Conservation (phyloP, 805 yeast genomes). For the Yamadazyma phyllophila region DNA sequence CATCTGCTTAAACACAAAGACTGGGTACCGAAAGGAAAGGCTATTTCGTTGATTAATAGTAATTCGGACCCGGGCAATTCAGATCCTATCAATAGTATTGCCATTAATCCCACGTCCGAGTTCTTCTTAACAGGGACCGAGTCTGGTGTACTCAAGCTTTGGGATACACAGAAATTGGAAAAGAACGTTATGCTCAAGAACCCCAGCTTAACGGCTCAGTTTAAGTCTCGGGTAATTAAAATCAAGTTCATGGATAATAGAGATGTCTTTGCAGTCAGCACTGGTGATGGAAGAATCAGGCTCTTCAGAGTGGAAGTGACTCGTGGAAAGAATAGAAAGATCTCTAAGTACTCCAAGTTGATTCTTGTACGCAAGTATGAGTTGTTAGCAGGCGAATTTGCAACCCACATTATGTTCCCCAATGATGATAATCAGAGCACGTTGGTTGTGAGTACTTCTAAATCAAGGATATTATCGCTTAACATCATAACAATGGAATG, state of each 20-base stretch:
- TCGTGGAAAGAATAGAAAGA: constrained; percentile 32
- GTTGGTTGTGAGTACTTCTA: constrained; percentile 52
- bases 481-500: constrained; percentile 59
- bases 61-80: constrained; percentile 45
- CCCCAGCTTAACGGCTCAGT: constrained; percentile 45
- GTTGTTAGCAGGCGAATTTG: constrained; percentile 24
- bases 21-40: constrained; percentile 11
- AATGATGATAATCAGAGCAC: constrained; percentile 21
- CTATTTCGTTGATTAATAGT: constrained; percentile 57
- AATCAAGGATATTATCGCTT: constrained; percentile 48
- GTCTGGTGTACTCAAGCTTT: constrained; percentile 66
- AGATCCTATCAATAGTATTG: constrained; percentile 52
- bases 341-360: constrained; percentile 26
- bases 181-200: constrained; percentile 52
- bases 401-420: constrained; percentile 6
- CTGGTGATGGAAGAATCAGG: constrained; percentile 45
- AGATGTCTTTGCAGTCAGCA: constrained; percentile 57
- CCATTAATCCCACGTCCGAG: constrained; percentile 57
- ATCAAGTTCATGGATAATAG: constrained; percentile 52
- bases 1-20: constrained; percentile 3
- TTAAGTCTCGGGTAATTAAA: constrained; percentile 49
- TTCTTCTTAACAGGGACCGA: constrained; percentile 79
- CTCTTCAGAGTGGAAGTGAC: constrained; percentile 35
- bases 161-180: constrained; percentile 72
- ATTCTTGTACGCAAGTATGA: constrained; percentile 41